Evolutionary conservation across 805 yeast species (phyloP).

Genomic region (Yarrowia keelungensis): DNA sequence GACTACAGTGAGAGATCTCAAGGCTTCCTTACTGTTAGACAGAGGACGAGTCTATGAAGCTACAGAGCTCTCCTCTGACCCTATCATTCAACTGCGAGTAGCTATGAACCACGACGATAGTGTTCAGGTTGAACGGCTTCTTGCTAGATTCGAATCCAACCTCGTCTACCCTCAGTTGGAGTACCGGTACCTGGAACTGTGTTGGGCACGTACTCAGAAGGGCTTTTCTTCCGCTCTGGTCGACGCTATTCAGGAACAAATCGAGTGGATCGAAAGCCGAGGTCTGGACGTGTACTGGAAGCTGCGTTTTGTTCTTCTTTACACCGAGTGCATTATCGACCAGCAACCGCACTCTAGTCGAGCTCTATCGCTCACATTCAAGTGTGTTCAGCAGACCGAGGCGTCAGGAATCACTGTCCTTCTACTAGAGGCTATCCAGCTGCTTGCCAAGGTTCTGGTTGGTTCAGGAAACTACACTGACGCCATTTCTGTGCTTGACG

Average conservation of each 20-base stretch:
- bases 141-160: constrained; percentile 7
- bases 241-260: constrained; percentile 21
- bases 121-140: constrained; percentile 9
- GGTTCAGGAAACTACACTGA: constrained; percentile 55
- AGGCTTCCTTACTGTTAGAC: constrained; percentile 8
- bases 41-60: constrained; percentile 23
- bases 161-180: constrained; percentile 23
- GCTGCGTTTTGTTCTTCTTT: constrained; percentile 47
- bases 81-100: constrained; percentile 17
- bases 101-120: constrained; percentile 25
- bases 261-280: constrained; percentile 40
- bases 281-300: constrained; percentile 50
- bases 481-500: constrained; percentile 53
- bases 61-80: constrained; percentile 7
- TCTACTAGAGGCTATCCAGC: constrained; percentile 57
- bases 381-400: constrained; percentile 59
- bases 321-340: constrained; percentile 29
- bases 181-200: constrained; percentile 16
- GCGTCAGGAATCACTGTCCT: constrained; percentile 56
- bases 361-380: constrained; percentile 58
- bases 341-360: constrained; percentile 53
- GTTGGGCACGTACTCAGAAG: constrained; percentile 27
- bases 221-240: constrained; percentile 23
- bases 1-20: constrained; percentile 20
- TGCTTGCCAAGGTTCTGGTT: constrained; percentile 57